phyloP scores from a whole-genome alignment of 148 eudicot species.

The Vaccinium myrtillus region DNA sequence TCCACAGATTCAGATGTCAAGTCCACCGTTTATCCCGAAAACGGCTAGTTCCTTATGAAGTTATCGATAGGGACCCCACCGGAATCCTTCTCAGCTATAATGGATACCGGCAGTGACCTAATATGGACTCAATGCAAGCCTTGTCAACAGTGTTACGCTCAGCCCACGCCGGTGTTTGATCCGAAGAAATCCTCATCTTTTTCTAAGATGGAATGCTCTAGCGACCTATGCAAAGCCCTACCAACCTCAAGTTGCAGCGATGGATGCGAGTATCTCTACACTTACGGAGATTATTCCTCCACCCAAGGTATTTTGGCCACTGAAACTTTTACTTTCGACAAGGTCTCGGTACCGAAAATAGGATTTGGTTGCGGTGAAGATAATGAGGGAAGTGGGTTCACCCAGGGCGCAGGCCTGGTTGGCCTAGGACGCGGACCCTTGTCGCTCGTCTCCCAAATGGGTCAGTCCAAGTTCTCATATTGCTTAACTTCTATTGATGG shows the following conservation, averaged over 20 bases:
- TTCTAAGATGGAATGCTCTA: neutral
- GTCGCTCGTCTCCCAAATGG: neutral
- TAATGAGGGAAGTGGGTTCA: conserved; percentile 71
- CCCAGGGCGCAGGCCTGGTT: conserved; percentile 69
- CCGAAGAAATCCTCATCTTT: neutral
- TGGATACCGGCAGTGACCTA: neutral
- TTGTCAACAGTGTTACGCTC: neutral
- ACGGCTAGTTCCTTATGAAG: conserved; percentile 3
- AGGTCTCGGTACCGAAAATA: conserved; percentile 23
- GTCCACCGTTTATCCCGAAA: neutral
- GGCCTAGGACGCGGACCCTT: conserved; percentile 61
- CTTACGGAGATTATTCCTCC: conserved; percentile 4
- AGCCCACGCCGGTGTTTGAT: neutral
- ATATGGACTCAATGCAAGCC: conserved; percentile 10
- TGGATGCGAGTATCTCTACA: conserved; percentile 3
- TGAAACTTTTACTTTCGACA: neutral
- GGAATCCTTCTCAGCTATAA: neutral
- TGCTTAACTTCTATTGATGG: conserved; percentile 41
- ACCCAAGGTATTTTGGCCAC: conserved; percentile 9
- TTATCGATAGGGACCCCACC: neutral
- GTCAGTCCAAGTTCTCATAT: neutral
- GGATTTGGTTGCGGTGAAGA: conserved; percentile 89
- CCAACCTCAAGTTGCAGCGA: conserved; percentile 4
- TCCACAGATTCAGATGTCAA: neutral
- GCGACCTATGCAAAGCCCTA: neutral